Conservation (phyloP, 768 basidiomycete species). For the Naganishia kalamii region DNA sequence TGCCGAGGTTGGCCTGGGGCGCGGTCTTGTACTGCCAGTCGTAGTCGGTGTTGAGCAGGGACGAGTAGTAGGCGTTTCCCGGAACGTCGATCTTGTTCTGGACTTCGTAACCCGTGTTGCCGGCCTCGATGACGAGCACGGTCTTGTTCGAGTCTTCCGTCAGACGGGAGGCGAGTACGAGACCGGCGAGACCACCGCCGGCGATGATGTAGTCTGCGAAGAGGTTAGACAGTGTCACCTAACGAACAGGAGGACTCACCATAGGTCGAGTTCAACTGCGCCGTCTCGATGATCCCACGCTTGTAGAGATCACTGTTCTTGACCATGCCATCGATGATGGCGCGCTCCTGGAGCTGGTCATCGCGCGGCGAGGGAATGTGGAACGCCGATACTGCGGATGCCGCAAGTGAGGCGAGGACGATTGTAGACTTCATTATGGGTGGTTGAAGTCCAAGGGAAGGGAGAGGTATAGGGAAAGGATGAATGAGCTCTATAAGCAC, state of each 20-base stretch:
- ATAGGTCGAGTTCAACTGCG: constrained; percentile 4
- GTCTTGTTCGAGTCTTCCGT: constrained; percentile 51
- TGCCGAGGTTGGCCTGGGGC: constrained; percentile 51
- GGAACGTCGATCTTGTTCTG: constrained; percentile 42
- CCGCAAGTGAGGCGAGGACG: neutral
- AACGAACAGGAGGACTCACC: constrained; percentile 4
- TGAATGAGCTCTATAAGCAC: too few species aligned
- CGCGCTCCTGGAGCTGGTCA: constrained; percentile 7
- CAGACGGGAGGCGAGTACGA: constrained; percentile 52
- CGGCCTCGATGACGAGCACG: constrained; percentile 50
- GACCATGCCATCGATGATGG: constrained; percentile 13
- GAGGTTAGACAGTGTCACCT: neutral
- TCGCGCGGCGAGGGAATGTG: constrained; percentile 9
- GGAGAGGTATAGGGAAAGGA: neutral
- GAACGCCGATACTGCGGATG: neutral
- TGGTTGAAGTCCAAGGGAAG: neutral
- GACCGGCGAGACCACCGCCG: constrained; percentile 53
- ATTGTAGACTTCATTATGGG: neutral
- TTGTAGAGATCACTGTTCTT: constrained; percentile 9
- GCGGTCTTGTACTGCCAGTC: constrained; percentile 58
- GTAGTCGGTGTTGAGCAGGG: constrained; percentile 51
- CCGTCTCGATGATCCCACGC: constrained; percentile 15
- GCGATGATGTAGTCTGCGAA: constrained; percentile 54
- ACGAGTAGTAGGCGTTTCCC: constrained; percentile 30
- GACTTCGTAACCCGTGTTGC: constrained; percentile 41